These are phyloP conservation scores for Tetrapyrgos nigripes DNA, from an alignment of 1,284 basidiomycete genomes.

Conservation along the genomic window DNA sequence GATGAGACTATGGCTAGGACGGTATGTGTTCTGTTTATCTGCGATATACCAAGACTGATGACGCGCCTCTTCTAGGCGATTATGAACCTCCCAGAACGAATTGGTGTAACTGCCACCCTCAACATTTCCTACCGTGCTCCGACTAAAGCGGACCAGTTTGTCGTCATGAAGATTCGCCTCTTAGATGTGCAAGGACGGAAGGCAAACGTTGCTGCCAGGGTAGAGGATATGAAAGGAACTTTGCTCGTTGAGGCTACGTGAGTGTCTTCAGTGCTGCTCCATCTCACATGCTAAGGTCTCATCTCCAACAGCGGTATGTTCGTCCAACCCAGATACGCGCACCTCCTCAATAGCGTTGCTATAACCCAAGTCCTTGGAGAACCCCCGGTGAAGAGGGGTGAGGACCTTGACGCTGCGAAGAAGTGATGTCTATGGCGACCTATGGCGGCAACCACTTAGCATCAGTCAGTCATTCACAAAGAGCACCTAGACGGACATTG, in stretches of 20 bases:
- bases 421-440: too few species aligned
- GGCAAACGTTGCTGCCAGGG: conserved; percentile 68
- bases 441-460: too few species aligned
- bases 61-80: conserved; percentile 64
- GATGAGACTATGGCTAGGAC: conserved; percentile 89
- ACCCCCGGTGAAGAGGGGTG: conserved; percentile 23
- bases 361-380: conserved; percentile 58
- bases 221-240: conserved; percentile 83
- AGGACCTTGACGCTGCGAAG: too few species aligned
- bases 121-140: conserved; percentile 82
- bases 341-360: conserved; percentile 62
- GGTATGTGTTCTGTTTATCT: conserved; percentile 55
- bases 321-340: conserved; percentile 86
- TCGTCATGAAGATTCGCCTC: conserved; percentile 74
- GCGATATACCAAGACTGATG: neutral
- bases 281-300: too few species aligned
- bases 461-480: too few species aligned
- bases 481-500: too few species aligned
- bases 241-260: conserved; percentile 84
- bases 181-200: conserved; percentile 79
- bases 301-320: conserved; percentile 64
- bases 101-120: conserved; percentile 92
- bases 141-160: conserved; percentile 85
- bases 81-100: conserved; percentile 83
- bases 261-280: conserved; percentile 31